A percentile compares a stretch with the other conserved stretches of the same genome.
phyloP scores from a whole-genome alignment of 495 filamentous ascomycete species.

The Saxophila tyrrhenica region DNA sequence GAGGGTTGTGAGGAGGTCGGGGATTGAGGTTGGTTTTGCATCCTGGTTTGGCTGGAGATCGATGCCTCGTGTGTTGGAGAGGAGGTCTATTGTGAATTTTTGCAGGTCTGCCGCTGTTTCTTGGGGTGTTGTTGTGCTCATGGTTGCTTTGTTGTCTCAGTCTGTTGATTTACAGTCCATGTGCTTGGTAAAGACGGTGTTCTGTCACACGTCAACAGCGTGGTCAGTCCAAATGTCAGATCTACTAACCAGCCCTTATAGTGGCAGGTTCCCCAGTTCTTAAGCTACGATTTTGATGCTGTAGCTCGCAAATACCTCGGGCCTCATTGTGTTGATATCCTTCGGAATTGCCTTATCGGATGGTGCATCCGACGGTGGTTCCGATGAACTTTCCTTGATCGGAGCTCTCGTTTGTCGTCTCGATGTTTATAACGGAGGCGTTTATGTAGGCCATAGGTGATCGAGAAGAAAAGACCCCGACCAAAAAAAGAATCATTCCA shows the following conservation, averaged over 20 bases:
- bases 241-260: background rate
- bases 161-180: too few relatives aligned
- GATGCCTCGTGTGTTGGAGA: background rate
- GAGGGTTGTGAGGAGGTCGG: background rate
- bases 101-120: background rate
- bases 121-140: background rate
- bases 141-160: too few relatives aligned
- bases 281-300: background rate
- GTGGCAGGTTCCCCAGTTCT: background rate
- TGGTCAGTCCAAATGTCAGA: too few relatives aligned
- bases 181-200: too few relatives aligned
- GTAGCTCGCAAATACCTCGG: background rate
- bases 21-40: background rate
- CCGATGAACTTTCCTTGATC: background rate
- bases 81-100: background rate
- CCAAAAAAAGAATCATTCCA: too few relatives aligned
- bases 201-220: too few relatives aligned
- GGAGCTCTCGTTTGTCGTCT: background rate
- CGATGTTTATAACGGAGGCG: too few relatives aligned
- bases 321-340: too few relatives aligned
- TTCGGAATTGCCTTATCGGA: background rate
- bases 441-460: too few relatives aligned
- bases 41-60: background rate
- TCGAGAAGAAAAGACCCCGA: too few relatives aligned
- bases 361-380: too few relatives aligned